A percentile compares a stretch with the other conserved stretches of the same genome.
Evolutionary conservation across 805 yeast species (phyloP).

Genomic region (Naumovozyma castellii): DNA sequence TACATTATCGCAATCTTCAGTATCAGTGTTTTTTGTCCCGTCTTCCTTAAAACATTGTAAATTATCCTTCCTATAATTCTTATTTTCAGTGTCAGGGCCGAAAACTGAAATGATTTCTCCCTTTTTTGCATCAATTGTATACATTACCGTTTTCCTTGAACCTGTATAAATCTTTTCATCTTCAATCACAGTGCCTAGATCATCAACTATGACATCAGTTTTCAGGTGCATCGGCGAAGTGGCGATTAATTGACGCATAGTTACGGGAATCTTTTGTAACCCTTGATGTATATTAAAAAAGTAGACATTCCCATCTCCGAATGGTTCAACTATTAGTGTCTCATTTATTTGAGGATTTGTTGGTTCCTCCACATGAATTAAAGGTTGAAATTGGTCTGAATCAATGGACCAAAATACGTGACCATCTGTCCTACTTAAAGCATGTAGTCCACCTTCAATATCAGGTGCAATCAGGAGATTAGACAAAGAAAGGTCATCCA

Average conservation of each 20-base stretch:
- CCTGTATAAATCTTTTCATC: constrained; percentile 87
- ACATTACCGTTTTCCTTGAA: constrained; percentile 61
- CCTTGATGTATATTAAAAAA: constrained; percentile 71
- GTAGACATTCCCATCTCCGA: constrained; percentile 72
- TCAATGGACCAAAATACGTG: constrained; percentile 66
- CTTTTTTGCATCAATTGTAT: constrained; percentile 58
- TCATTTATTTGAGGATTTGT: constrained; percentile 15
- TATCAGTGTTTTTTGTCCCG: constrained; percentile 4
- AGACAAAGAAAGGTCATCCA: constrained; percentile 30
- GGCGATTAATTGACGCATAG: constrained; percentile 64
- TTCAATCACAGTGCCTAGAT: constrained; percentile 27
- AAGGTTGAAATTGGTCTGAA: constrained; percentile 32
- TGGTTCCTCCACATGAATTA: constrained; percentile 17
- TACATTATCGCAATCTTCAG: constrained; percentile 27
- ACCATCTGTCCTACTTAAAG: constrained; percentile 67
- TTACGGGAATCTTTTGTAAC: constrained; percentile 69
- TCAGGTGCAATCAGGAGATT: constrained; percentile 64
- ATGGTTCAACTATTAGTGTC: constrained; percentile 88
- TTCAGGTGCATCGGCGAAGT: constrained; percentile 77
- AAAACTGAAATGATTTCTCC: constrained; percentile 66
- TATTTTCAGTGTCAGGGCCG: constrained; percentile 42
- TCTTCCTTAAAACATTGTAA: constrained; percentile 1
- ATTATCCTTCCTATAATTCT: constrained; percentile 10
- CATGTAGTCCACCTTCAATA: constrained; percentile 81
- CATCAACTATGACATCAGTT: constrained; percentile 37